Base-by-base conservation (phyloP, 176 grass and related monocot genomes). In the Sorghum bicolor region DNA sequence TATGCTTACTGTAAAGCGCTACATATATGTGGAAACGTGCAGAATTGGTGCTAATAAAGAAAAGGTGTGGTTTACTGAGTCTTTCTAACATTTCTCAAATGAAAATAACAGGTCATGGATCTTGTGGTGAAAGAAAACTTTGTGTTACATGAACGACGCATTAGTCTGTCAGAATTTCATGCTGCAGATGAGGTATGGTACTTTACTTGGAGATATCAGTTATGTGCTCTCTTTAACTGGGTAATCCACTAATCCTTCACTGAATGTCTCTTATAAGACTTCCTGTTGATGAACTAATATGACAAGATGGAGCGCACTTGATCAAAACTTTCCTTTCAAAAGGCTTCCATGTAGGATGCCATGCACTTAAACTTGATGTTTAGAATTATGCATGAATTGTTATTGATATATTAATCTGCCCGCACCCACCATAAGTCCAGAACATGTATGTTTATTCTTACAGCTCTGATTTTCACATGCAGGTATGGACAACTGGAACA, bases 401-500 rank as follows among this genome's bases (percentile, higher is more conserved):
- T 33, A 52, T 50, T 33, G 44, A 48, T 67, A 66, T 67, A 58
- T 2, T 57, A 24, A 11, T 55, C 20, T 37, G 30, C 0, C 30
- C 31, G 25, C 74, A 15, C 31, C 30, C 74, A 53, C 19, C 29
- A n/a, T 20, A 22, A 6, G 47, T 10, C 22, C 57, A 60, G 10
- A 15, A 30, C 28, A 76, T 76, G 30, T 24, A 10, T 37, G 74
- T 2, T 76, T 22, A 55, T 61, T 80, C 17, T 62, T 33, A 55
- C 55, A 84, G 19, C 47, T 58, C 32, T 57, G 25, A 13, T 86
- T 85, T 76, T 80, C 72, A 88, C 78, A 22, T 85, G 68, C 82
- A 98, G 96, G 96, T 93, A 55, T 98, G 96, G 96, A 98, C 96
- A 83, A 98, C 96, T 12, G 96, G 96, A 91, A 98, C 96, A 64